phyloP scores from a whole-genome alignment of 164 flowering plant species.

The Chloranthus sessilifolius region DNA sequence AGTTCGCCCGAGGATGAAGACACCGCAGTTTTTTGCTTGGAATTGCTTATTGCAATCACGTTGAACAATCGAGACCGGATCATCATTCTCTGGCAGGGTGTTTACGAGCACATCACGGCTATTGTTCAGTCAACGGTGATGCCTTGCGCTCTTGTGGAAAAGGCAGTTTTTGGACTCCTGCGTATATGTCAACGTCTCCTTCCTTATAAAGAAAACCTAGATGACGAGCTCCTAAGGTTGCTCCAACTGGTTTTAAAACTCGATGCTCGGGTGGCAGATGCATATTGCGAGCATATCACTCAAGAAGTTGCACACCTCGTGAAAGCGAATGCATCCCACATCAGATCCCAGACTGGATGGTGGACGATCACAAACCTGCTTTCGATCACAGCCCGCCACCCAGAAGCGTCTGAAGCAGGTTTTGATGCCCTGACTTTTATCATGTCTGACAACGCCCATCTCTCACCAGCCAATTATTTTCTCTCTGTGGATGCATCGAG shows the following conservation, averaged over 20 bases:
- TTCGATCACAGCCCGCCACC: slow-evolving; percentile 40
- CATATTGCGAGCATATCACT: slow-evolving; percentile 41
- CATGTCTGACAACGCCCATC: slow-evolving; percentile 35
- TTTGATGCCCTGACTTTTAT: slow-evolving; percentile 32
- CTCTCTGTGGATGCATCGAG: slow-evolving; percentile 33
- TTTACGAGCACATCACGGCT: slow-evolving; percentile 32
- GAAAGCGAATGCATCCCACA: slow-evolving; percentile 34
- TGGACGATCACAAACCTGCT: slow-evolving; percentile 31
- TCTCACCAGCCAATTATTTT: slow-evolving; percentile 27
- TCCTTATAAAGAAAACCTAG: slow-evolving; percentile 33
- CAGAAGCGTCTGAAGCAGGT: slow-evolving; percentile 41
- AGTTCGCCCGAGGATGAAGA: slow-evolving; percentile 34
- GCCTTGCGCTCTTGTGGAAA: slow-evolving; percentile 39
- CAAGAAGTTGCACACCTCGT: slow-evolving; percentile 36
- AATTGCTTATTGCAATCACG: slow-evolving; percentile 34
- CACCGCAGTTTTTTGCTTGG: slow-evolving; percentile 38
- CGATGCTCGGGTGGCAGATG: slow-evolving; percentile 42
- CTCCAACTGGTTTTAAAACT: slow-evolving; percentile 34
- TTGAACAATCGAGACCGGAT: slow-evolving; percentile 40
- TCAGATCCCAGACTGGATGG: slow-evolving; percentile 40
- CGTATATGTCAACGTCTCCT: slow-evolving; percentile 35
- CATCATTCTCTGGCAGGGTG: slow-evolving; percentile 34
- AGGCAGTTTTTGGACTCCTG: slow-evolving; percentile 40
- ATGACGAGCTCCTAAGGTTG: slow-evolving; percentile 36
- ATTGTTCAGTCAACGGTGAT: slow-evolving; percentile 35